Conservation (phyloP, 2,329 filamentous ascomycete species). For the Trichophyton simii region DNA sequence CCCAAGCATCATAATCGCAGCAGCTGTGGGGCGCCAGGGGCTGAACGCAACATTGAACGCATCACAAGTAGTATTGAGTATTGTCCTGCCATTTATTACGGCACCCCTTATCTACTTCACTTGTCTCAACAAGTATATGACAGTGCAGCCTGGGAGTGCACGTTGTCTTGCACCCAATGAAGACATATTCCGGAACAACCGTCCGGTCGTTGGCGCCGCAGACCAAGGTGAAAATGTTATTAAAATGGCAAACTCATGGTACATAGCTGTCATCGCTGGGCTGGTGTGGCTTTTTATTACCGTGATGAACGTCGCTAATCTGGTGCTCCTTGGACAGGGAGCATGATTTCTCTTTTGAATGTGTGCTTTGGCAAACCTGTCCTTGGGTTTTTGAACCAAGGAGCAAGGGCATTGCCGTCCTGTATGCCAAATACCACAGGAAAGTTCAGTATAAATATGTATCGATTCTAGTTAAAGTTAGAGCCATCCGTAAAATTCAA, state of each 20-base stretch:
- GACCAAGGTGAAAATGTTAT: conserved; percentile 20
- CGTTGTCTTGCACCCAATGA: not conserved
- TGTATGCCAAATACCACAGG: not conserved
- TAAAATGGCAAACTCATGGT: conserved; percentile 62
- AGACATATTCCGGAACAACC: not conserved
- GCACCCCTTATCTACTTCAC: conserved; percentile 80
- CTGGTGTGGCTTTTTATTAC: conserved; percentile 62
- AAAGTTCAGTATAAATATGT: not conserved
- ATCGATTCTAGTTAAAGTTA: not conserved
- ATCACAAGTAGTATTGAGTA: conserved; percentile 63
- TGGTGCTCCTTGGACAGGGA: conserved; percentile 46
- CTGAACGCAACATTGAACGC: conserved; percentile 61
- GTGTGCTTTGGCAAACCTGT: no score
- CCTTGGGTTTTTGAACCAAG: not conserved
- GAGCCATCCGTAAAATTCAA: not conserved
- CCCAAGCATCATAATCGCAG: conserved; percentile 72
- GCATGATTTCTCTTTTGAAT: not conserved
- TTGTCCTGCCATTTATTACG: conserved; percentile 70
- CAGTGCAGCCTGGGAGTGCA: conserved; percentile 42
- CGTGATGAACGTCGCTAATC: conserved; percentile 64
- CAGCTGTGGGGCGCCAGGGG: conserved; percentile 58
- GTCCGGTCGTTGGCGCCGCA: not conserved
- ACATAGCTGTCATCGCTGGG: conserved; percentile 45
- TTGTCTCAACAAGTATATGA: conserved; percentile 68
- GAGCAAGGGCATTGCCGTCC: not conserved